Evolutionary conservation across 2,329 filamentous ascomycete species (phyloP), one percentile per base, ranked within the genome.

Genomic region (Diplodia mutila): DNA sequence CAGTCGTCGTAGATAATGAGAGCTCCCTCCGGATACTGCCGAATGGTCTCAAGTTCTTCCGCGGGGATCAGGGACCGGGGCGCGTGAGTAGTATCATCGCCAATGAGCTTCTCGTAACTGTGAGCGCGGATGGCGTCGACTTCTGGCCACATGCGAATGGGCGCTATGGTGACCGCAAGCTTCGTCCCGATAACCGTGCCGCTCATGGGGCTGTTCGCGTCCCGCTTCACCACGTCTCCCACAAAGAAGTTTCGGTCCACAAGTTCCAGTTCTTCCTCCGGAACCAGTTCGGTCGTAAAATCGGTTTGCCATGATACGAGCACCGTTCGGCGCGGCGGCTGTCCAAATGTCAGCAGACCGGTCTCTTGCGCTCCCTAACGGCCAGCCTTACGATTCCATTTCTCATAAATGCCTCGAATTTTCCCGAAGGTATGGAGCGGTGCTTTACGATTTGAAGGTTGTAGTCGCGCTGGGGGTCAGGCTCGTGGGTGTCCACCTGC

Each of bases 1-100:
- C 86, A 88, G 70, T 85, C 81, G 21, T 82, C 78, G 72, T 84
- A 86, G 14, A 87, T 78, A 25, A 88, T 78, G 37, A 85, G 78
- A 64, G 86, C 84, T 4, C 84, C 85, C 69, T 84, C 82, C 6
- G 78, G 73, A 69, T 82, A 83, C 57, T 84, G 76, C 68, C 83
- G 78, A 14, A 81, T 78, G 66, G 79, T 78, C 66, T 76, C 74
- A 7, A 86, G 74, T 68, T 86, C 84, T 61, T 79, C 75, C 4
- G 80, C 75, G 4, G 82, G 79, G 2, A 85, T 76, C 61, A 79
- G 72, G 18, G 52, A 37, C 29, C 78, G 74, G 67, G 77, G 75
- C 66, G 69, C 72, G 21, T 29, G 34, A 18, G 46, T 48, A 7
- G 68, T 63, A 21, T 73, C 61, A 18, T 68, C 67, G 52, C 67